Evolutionary conservation across 352 stramenopile genomes (phyloP).

Genomic region (Phytophthora pistaciae): DNA sequence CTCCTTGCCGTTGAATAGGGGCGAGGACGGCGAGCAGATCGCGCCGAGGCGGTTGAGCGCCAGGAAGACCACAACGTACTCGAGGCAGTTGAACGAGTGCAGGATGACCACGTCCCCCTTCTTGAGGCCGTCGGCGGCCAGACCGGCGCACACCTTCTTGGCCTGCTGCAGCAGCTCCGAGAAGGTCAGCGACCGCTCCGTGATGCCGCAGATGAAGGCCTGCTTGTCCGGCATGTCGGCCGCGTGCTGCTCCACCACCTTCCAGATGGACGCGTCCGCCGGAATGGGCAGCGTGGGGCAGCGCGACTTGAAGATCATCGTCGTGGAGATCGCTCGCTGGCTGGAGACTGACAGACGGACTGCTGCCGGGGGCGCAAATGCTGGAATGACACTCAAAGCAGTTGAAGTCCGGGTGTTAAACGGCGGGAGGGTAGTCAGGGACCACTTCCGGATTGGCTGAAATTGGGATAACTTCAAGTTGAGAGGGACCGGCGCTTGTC

Average conservation of each 20-base stretch:
- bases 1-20: conserved; percentile 49
- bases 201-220: conserved; percentile 55
- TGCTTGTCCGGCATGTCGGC: conserved; percentile 31
- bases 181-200: conserved; percentile 51
- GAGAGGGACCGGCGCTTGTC: conserved; percentile 13
- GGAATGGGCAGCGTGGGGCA: conserved; percentile 37
- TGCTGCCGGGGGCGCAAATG: conserved; percentile 25
- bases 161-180: conserved; percentile 39
- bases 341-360: conserved; percentile 11
- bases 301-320: conserved; percentile 56
- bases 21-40: conserved; percentile 53
- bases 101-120: conserved; percentile 68
- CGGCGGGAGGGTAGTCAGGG: conserved; percentile 7
- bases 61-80: conserved; percentile 66
- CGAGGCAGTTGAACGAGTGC: conserved; percentile 67
- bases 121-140: conserved; percentile 52
- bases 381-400: conserved; percentile 25
- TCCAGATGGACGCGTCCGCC: conserved; percentile 51
- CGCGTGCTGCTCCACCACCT: conserved; percentile 49
- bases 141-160: conserved; percentile 39
- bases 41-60: conserved; percentile 55
- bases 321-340: not conserved
- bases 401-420: conserved; percentile 22
- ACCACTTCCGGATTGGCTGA: conserved; percentile 20
- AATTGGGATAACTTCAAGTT: conserved; percentile 32